phyloP scores from a whole-genome alignment of 2,329 filamentous ascomycete genomes.

The Diaporthe sp. region DNA sequence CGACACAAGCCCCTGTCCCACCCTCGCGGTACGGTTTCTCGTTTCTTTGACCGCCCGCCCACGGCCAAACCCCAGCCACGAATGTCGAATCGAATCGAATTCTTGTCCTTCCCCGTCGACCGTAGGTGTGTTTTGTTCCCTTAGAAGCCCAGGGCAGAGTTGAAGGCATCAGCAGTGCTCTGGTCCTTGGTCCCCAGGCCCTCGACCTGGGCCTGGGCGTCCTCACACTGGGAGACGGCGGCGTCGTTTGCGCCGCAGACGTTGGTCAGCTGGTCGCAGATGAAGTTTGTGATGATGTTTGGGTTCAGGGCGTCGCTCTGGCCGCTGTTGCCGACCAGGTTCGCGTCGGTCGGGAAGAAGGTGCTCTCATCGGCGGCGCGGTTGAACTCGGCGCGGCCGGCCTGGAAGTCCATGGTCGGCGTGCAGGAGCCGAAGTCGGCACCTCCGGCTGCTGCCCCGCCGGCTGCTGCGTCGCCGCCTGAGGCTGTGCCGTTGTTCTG shows the following conservation, averaged over 20 bases:
- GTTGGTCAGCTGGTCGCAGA: constrained; percentile 70
- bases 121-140: not conserved
- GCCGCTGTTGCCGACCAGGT: constrained; percentile 30
- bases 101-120: too few relatives aligned
- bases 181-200: constrained; percentile 60
- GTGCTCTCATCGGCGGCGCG: constrained; percentile 27
- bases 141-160: constrained; percentile 52
- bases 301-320: constrained; percentile 69
- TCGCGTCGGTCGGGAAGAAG: constrained; percentile 32
- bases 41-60: not conserved
- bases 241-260: constrained; percentile 68
- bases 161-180: constrained; percentile 60
- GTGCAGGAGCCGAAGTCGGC: constrained; percentile 32
- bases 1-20: not conserved
- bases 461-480: not conserved
- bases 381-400: constrained; percentile 28
- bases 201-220: constrained; percentile 60
- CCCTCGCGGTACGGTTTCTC: not conserved
- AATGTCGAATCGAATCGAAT: too few relatives aligned
- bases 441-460: not conserved
- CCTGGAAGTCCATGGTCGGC: constrained; percentile 31
- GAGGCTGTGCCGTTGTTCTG: constrained; percentile 13
- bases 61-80: not conserved
- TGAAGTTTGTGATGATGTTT: constrained; percentile 72
- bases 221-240: constrained; percentile 58